phyloP scores from a whole-genome alignment of 2,329 filamentous ascomycete genomes.

The Epichloe coenophiala region DNA sequence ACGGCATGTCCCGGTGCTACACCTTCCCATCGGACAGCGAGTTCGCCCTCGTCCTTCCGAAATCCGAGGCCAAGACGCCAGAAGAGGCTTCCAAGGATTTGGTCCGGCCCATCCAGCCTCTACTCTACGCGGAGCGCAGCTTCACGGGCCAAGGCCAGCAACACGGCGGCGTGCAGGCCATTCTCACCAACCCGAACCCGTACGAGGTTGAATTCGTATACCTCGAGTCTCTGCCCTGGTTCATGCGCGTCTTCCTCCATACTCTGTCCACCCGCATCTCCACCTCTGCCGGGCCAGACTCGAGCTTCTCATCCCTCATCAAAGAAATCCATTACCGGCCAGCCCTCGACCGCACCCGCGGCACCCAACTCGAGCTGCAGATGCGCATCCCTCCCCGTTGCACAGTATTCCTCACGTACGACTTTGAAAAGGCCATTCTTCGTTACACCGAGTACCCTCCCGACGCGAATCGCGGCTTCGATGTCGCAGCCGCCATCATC shows the following conservation, averaged over 20 bases:
- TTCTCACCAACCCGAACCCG: constrained; percentile 75
- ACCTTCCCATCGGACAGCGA: constrained; percentile 40
- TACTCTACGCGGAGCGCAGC: constrained; percentile 74
- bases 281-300: constrained; percentile 20
- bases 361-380: constrained; percentile 80
- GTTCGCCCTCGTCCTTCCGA: constrained; percentile 65
- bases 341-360: constrained; percentile 72
- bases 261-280: constrained; percentile 62
- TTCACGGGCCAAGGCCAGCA: constrained; percentile 93
- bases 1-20: constrained; percentile 58
- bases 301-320: constrained; percentile 36
- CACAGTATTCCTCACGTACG: constrained; percentile 80
- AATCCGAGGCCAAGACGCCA: constrained; percentile 21
- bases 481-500: constrained; percentile 84
- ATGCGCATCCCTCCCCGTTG: constrained; percentile 66
- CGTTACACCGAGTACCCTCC: constrained; percentile 96
- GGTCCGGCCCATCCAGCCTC: constrained; percentile 47
- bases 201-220: constrained; percentile 73
- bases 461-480: constrained; percentile 92
- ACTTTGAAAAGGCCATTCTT: constrained; percentile 92
- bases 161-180: constrained; percentile 77
- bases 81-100: constrained; percentile 26
- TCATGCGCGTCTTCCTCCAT: constrained; percentile 92
- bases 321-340: constrained; percentile 86
- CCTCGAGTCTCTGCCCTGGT: constrained; percentile 93